Conservation (phyloP, 768 basidiomycete species). For the Suillus subalutaceus region DNA sequence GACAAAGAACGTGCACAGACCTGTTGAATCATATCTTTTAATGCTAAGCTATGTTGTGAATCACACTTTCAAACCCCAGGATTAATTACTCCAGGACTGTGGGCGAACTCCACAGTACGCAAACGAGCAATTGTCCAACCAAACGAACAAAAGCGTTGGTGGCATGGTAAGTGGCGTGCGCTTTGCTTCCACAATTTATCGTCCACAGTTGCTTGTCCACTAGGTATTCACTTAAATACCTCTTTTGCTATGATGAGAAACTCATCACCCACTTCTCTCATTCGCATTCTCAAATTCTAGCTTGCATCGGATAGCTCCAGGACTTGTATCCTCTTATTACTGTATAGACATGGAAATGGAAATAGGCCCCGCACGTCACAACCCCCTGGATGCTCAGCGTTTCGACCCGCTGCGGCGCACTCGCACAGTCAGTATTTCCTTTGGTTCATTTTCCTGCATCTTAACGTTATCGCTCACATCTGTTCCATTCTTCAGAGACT, state of each 20-base stretch:
- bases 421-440: slow-evolving; percentile 23
- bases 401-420: neutral
- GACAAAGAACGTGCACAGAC: neutral
- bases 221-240: neutral
- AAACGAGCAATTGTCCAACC: neutral
- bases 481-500: slow-evolving; percentile 22
- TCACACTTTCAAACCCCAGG: neutral
- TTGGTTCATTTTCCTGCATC: neutral
- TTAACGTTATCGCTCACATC: slow-evolving; percentile 22
- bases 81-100: neutral
- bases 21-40: neutral
- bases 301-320: neutral
- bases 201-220: neutral
- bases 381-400: neutral
- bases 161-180: neutral
- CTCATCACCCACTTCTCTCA: neutral
- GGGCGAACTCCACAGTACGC: neutral
- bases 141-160: neutral
- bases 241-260: neutral
- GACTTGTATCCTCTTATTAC: neutral
- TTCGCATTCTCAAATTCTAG: neutral
- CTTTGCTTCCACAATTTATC: neutral
- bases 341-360: slow-evolving; percentile 15
- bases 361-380: neutral
- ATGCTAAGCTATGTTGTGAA: neutral